These are phyloP conservation scores for Hypoxylon trugodes DNA, from an alignment of 495 filamentous ascomycete genomes.

Conservation along the genomic window DNA sequence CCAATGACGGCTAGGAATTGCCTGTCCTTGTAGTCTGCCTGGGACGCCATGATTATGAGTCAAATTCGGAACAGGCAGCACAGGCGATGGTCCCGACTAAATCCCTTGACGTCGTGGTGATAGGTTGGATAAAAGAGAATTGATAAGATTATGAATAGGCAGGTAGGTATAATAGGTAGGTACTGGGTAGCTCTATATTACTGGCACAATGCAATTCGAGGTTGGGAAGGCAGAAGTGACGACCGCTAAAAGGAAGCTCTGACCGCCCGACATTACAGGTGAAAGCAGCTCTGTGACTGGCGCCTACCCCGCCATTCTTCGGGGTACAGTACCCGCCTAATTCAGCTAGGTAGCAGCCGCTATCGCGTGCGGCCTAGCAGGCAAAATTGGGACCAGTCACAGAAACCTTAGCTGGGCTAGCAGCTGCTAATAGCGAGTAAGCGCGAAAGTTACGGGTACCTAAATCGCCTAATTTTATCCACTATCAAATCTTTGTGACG, in stretches of 20 bases:
- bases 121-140: too few relatives aligned
- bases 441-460: too few relatives aligned
- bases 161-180: too few relatives aligned
- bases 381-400: too few relatives aligned
- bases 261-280: slow-evolving; percentile 14
- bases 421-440: not conserved
- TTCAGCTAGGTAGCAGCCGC: slow-evolving; percentile 11
- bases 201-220: not conserved
- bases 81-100: slow-evolving; percentile 1
- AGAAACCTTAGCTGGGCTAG: not conserved
- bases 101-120: slow-evolving; percentile 11
- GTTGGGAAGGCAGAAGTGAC: slow-evolving; percentile 11
- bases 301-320: slow-evolving; percentile 30
- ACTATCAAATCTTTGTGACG: slow-evolving; percentile 4
- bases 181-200: slow-evolving; percentile 7
- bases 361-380: not conserved
- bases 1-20: slow-evolving; percentile 98
- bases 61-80: slow-evolving; percentile 16
- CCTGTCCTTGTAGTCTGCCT: slow-evolving; percentile 80
- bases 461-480: slow-evolving; percentile 13
- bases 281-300: not conserved
- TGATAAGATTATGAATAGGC: not conserved
- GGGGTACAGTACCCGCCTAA: slow-evolving; percentile 14
- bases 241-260: slow-evolving; percentile 14
- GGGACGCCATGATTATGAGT: slow-evolving; percentile 60